A percentile compares a stretch with the other conserved stretches of the same genome.
These are phyloP conservation scores for Hapsidospora chrysogenum DNA, from an alignment of 495 filamentous ascomycete species.

Conservation along the genomic window DNA sequence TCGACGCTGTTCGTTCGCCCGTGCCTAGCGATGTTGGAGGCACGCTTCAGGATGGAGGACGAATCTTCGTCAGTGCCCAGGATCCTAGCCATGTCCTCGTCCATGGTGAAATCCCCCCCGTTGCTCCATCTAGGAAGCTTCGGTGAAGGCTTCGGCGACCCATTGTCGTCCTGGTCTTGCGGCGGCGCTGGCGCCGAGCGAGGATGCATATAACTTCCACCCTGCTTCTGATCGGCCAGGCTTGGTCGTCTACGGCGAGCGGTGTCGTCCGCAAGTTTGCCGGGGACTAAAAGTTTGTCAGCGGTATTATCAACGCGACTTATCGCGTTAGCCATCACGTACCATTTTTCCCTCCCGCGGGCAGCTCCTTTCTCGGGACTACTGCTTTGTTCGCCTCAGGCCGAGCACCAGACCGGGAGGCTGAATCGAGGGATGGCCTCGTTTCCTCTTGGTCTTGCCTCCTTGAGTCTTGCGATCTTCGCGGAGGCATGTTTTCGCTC, in stretches of 20 bases:
- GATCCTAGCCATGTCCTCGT: slow-evolving; percentile 79
- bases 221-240: slow-evolving; percentile 24
- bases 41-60: slow-evolving; percentile 64
- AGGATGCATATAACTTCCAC: slow-evolving; percentile 45
- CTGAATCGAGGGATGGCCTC: slow-evolving; percentile 24
- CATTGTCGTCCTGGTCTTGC: slow-evolving; percentile 18
- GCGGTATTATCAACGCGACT: neutral
- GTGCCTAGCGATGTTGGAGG: slow-evolving; percentile 87
- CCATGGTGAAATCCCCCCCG: slow-evolving; percentile 69
- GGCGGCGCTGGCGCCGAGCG: slow-evolving; percentile 37
- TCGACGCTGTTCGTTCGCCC: slow-evolving; percentile 68
- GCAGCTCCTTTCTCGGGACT: slow-evolving; percentile 32
- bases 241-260: neutral
- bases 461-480: slow-evolving; percentile 31
- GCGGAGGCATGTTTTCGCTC: slow-evolving; percentile 23
- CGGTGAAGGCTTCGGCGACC: slow-evolving; percentile 47
- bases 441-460: slow-evolving; percentile 24
- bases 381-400: too few relatives aligned
- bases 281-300: neutral
- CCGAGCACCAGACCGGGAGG: too few relatives aligned
- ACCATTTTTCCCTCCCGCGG: too few relatives aligned
- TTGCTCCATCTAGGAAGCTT: slow-evolving; percentile 56
- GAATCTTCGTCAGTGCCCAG: slow-evolving; percentile 51
- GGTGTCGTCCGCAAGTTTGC: neutral
- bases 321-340: neutral